Percentiles rank a stretch among this genome's conserved stretches.
These are phyloP conservation scores for Lentinula guzmanii DNA, from an alignment of 768 basidiomycete species.

Conservation along the genomic window DNA sequence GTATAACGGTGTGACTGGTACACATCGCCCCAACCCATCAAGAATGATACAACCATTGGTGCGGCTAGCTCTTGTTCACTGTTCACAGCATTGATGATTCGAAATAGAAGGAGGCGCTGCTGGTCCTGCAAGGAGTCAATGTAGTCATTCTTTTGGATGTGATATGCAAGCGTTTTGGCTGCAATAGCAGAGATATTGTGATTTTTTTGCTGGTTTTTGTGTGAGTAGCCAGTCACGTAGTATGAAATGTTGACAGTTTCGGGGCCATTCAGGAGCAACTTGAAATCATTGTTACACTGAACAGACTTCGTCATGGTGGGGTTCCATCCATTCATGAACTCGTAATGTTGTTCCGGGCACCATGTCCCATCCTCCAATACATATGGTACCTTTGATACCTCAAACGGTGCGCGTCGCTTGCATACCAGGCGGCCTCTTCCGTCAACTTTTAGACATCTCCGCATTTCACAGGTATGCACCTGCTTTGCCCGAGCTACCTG, in stretches of 20 bases:
- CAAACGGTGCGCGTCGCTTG: conserved; percentile 28
- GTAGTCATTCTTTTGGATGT: background rate
- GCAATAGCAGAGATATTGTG: conserved; percentile 33
- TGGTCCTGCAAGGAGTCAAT: conserved; percentile 15
- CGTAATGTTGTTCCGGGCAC: conserved; percentile 16
- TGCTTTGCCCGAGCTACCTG: conserved; percentile 21
- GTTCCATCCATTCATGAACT: conserved; percentile 22
- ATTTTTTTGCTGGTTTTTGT: conserved; percentile 30
- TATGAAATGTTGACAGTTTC: conserved; percentile 27
- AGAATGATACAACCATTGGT: conserved; percentile 31
- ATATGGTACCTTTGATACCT: conserved; percentile 14
- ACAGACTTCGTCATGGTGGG: conserved; percentile 16
- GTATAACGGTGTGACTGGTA: conserved; percentile 30
- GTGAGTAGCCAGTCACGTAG: conserved; percentile 33
- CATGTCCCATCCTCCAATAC: conserved; percentile 21
- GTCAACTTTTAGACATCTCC: conserved; percentile 15
- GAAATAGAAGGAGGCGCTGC: conserved; percentile 26
- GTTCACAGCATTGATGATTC: conserved; percentile 16
- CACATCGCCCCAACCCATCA: conserved; percentile 38
- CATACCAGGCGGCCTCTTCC: conserved; percentile 17
- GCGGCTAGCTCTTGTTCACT: conserved; percentile 26
- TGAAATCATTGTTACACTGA: conserved; percentile 31
- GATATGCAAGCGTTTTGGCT: conserved; percentile 20
- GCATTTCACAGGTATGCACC: conserved; percentile 23
- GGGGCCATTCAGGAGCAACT: conserved; percentile 25